A percentile compares a stretch with the other conserved stretches of the same genome.
Conservation (phyloP, 176 grass and related monocot genomes). For the Rhipidocladum racemiflorum region DNA sequence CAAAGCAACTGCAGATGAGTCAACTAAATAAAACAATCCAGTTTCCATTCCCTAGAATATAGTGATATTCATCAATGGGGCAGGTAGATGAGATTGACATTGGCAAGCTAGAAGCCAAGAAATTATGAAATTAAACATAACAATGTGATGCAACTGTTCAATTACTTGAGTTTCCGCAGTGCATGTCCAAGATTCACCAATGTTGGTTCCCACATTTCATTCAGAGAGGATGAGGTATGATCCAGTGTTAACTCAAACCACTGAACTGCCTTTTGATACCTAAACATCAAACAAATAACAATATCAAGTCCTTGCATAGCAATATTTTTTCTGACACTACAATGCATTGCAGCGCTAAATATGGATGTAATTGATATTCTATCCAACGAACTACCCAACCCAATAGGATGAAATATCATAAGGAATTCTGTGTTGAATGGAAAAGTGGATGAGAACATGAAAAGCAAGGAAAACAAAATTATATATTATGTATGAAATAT, state of each 20-base stretch:
- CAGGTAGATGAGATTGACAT: not conserved
- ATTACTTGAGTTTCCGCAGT: slow-evolving; percentile 84
- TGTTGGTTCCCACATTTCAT: slow-evolving; percentile 97
- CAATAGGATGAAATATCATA: slow-evolving; percentile 23
- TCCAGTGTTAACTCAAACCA: slow-evolving; percentile 84
- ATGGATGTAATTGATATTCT: slow-evolving; percentile 25
- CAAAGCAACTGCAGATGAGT: not conserved
- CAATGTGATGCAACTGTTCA: slow-evolving; percentile 9
- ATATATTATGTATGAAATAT: slow-evolving; percentile 8
- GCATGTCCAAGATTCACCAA: slow-evolving; percentile 95
- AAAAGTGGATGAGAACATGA: slow-evolving; percentile 17
- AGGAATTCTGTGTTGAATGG: not conserved
- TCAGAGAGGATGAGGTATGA: slow-evolving; percentile 61
- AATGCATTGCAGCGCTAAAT: not conserved
- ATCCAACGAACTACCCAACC: slow-evolving; percentile 9
- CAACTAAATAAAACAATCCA: slow-evolving; percentile 7
- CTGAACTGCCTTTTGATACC: slow-evolving; percentile 80
- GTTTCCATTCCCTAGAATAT: slow-evolving; percentile 15
- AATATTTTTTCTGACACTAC: not conserved
- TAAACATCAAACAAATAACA: slow-evolving; percentile 43
- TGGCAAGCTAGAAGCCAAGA: not conserved
- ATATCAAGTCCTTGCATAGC: slow-evolving; percentile 28
- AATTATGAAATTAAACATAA: slow-evolving; percentile 5
- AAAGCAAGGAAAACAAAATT: not conserved
- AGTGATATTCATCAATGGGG: slow-evolving; percentile 1